Base-by-base conservation (phyloP, 441 rosid species). In the Croton laevigatus region DNA sequence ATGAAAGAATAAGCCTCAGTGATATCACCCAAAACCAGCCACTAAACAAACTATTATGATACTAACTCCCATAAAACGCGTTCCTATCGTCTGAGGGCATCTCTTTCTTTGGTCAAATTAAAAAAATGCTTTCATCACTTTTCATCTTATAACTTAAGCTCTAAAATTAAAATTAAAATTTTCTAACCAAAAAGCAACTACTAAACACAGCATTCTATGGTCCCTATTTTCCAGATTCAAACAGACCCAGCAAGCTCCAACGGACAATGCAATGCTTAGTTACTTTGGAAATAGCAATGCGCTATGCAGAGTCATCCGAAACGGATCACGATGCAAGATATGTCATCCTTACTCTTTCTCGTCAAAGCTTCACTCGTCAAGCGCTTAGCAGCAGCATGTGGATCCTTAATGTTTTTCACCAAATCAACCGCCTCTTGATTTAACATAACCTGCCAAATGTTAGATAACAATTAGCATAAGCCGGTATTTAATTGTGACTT, bases 291-390 rank as follows among this genome's bases (percentile, higher is more conserved):
- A 54, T 19, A 19, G 57, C 57, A 19, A 54, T 54, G 59, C 9
- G 59, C 32, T 42, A 37, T 34, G 63, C 42, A 20, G 38, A 49
- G 66, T 83, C 73, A 81, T 38, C 88, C 84, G 48, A 88, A 86
- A 37, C 89, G 84, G 71, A 88, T 84, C n/a, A 88, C 93, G 11
- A 88, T 86, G 82, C 93, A 88, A 32, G 93, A 86, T 78, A 86
- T 88, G 45, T 88, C 93, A 68, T 86, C 93, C 83, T 86, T 86
- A 71, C 93, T 88, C 80, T 88, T 86, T 81, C 89, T 86, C 13
- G 82, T 71, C 77, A 88, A 75, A 23, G 93, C 90, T 80, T 85
- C 89, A 0, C 71, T 72, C 11, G 91, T 83, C 74, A 88, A 83
- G 23, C 86, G 82, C 86, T 86, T 88, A 0, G 91, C 93, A 60